Evolutionary conservation across 768 basidiomycete genomes (phyloP).

Genomic region (Tricholoma terreum): DNA sequence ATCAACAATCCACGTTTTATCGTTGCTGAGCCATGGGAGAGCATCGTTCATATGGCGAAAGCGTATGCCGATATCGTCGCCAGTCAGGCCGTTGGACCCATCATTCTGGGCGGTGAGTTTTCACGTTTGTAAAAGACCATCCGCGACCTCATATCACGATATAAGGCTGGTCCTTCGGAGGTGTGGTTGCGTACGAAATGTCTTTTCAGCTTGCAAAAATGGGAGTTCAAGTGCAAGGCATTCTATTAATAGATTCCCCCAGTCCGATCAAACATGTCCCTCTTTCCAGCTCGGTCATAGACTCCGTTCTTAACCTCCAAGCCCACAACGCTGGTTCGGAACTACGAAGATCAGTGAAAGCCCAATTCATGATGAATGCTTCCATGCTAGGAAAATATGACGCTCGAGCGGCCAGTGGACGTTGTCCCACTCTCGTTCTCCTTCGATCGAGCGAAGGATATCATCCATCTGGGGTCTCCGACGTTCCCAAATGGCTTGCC

Average conservation of each 20-base stretch:
- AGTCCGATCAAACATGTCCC: conserved; percentile 50
- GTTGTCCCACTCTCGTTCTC: conserved; percentile 40
- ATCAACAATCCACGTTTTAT: conserved; percentile 56
- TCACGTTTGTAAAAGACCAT: not conserved
- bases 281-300: conserved; percentile 51
- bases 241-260: conserved; percentile 68
- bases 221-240: conserved; percentile 47
- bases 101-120: conserved; percentile 58
- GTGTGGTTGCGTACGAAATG: conserved; percentile 66
- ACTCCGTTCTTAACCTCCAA: conserved; percentile 38
- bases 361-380: conserved; percentile 50
- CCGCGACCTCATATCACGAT: not conserved
- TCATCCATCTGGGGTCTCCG: conserved; percentile 24
- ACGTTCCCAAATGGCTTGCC: conserved; percentile 51
- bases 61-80: conserved; percentile 45
- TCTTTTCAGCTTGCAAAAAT: conserved; percentile 46
- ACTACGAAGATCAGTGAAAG: conserved; percentile 34
- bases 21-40: conserved; percentile 43
- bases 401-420: conserved; percentile 24
- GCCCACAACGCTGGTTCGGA: conserved; percentile 25
- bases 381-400: conserved; percentile 46
- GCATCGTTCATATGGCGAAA: conserved; percentile 49
- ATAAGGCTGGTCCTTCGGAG: conserved; percentile 79
- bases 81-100: conserved; percentile 30
- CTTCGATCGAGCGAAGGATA: conserved; percentile 54